These are phyloP conservation scores for Sporothrix protearum DNA, from an alignment of 2,329 filamentous ascomycete genomes.

Conservation along the genomic window DNA sequence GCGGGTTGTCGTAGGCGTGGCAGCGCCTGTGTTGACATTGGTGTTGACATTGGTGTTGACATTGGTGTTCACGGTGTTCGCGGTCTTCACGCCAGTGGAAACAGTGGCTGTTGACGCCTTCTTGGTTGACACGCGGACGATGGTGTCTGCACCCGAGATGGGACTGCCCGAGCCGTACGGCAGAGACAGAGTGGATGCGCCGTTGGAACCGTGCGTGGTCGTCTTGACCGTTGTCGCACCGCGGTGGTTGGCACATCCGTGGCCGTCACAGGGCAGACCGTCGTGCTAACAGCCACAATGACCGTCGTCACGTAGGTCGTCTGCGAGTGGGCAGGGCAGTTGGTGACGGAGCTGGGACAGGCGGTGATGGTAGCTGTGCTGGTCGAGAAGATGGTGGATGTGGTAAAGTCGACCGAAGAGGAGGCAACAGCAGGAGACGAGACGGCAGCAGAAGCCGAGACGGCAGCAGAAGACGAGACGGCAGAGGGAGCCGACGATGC, in stretches of 20 bases:
- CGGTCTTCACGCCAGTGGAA: too few relatives aligned
- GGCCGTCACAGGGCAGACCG: conserved; percentile 7
- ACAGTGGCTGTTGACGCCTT: neutral
- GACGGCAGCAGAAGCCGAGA: neutral
- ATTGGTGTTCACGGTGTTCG: neutral
- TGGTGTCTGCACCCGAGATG: neutral
- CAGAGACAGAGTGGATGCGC: neutral
- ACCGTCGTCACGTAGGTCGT: conserved; percentile 18
- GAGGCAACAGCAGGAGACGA: neutral
- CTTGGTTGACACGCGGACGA: neutral
- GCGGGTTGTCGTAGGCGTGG: neutral
- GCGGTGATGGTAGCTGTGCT: conserved; percentile 24
- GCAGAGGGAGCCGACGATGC: neutral
- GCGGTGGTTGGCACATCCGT: neutral
- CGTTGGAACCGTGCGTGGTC: neutral
- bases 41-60: neutral
- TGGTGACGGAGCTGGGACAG: conserved; percentile 17
- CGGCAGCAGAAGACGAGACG: neutral
- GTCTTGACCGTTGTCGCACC: neutral
- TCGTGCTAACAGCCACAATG: conserved; percentile 22
- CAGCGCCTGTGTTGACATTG: neutral
- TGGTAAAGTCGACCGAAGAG: neutral
- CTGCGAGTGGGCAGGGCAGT: conserved; percentile 19
- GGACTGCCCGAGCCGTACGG: neutral
- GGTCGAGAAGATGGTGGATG: conserved; percentile 14